Evolutionary conservation across 2,329 filamentous ascomycete species (phyloP).

Genomic region (Sordariomycetes sp.): DNA sequence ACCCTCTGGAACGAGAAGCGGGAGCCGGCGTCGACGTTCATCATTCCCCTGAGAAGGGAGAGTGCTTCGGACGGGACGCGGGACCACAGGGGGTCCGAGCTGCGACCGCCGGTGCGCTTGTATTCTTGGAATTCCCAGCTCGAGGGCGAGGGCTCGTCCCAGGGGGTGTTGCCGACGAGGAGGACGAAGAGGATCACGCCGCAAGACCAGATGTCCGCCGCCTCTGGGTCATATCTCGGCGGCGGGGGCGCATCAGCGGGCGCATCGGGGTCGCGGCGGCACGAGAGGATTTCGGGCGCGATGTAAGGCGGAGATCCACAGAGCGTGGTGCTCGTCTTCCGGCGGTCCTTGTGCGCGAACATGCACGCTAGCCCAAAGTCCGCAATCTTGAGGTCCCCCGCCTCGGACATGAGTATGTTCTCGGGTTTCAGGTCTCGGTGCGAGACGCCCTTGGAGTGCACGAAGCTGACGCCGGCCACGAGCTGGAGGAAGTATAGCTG

Average conservation of each 20-base stretch:
- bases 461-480: conserved; percentile 79
- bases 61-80: conserved; percentile 60
- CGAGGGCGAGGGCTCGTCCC: conserved; percentile 77
- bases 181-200: conserved; percentile 96
- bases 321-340: conserved; percentile 74
- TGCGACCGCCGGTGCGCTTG: conserved; percentile 63
- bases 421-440: conserved; percentile 90
- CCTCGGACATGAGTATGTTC: conserved; percentile 78
- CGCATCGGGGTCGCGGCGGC: conserved; percentile 29
- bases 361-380: conserved; percentile 94
- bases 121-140: conserved; percentile 94
- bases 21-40: conserved; percentile 60
- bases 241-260: conserved; percentile 19
- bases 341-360: conserved; percentile 76
- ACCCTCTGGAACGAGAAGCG: conserved; percentile 82
- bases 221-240: conserved; percentile 58
- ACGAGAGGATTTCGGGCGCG: conserved; percentile 73
- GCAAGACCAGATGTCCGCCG: conserved; percentile 93
- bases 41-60: conserved; percentile 84
- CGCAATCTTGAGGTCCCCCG: conserved; percentile 83
- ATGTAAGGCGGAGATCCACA: conserved; percentile 97
- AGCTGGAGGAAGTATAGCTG: conserved; percentile 95
- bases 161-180: conserved; percentile 90
- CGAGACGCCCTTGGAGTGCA: conserved; percentile 90
- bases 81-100: conserved; percentile 74